Evolutionary conservation across 257 asterid genomes (phyloP).

Genomic region (Solanum paucissectum): DNA sequence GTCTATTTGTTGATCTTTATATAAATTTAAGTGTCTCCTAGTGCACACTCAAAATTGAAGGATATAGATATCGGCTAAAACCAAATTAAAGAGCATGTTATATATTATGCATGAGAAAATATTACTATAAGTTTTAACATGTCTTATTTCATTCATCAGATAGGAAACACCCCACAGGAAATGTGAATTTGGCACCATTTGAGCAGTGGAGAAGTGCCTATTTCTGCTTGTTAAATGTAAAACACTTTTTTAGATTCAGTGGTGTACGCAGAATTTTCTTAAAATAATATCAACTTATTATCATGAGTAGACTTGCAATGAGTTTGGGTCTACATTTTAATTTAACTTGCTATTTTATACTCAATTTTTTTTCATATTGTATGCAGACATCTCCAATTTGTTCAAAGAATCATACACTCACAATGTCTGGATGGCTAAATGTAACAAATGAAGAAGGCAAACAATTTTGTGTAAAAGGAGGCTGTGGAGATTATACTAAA

Average conservation of each 20-base stretch:
- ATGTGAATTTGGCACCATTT: conserved; percentile 34
- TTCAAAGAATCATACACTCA: conserved; percentile 13
- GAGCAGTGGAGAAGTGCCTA: conserved; percentile 42
- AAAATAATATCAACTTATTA: not conserved
- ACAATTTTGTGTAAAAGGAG: conserved; percentile 23
- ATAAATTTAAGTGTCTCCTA: not conserved
- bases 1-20: not conserved
- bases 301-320: not conserved
- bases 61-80: accelerated
- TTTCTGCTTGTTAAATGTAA: conserved; percentile 38
- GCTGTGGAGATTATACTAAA: conserved; percentile 34
- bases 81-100: not conserved
- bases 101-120: not conserved
- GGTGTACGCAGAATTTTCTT: not conserved
- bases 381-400: conserved; percentile 7
- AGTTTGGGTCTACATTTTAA: not conserved
- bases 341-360: too few species aligned
- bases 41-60: not conserved
- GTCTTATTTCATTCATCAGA: conserved; percentile 17
- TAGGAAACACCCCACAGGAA: conserved; percentile 18
- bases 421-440: conserved; percentile 37
- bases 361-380: too few species aligned
- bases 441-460: conserved; percentile 22
- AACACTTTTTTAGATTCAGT: not conserved
- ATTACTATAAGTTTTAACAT: not conserved